Base-by-base conservation (phyloP, 169 alveolate genomes). In the Cryptosporidium baileyi region DNA sequence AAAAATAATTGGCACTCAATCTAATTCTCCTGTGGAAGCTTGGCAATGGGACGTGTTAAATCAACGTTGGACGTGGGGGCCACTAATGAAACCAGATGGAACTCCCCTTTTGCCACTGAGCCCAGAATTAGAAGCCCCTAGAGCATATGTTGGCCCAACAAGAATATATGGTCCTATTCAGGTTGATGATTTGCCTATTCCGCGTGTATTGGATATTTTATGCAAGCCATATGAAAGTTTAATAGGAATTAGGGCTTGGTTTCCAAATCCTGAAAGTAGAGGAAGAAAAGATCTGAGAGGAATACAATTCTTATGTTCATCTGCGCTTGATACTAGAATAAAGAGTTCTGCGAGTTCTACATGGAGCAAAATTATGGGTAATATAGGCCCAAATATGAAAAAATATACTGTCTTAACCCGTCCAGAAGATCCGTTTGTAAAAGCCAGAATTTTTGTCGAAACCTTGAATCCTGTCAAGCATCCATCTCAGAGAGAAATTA, bases 181-280 rank as follows among this genome's bases (percentile, higher is more conserved):
- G 32, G 59, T 74, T 0, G 85, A 74, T n/a, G 85, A 74, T 24
- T 54, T 74, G 34, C 85, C 85, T 32, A 74, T 51, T 19, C 85
- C 85, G 4, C 28, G 85, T 2, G 85, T 74, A 30, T 41, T 74
- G 8, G 85, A 74, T 57, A 74, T 74, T 32, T n/a, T 74, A 5
- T 74, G 85, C 32, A 74, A 28, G 11, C 85, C 85, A 15, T 74
- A 74, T 41, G 85, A 74, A 28, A 74, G 85, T 38, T 57, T 74
- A 40, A 74, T 74, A 38, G 85, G 85, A 30, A 74, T 74, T 41
- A 74, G 85, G 17, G 85, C 85, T 9, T 74, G 85, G 85, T 74
- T 74, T 41, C 85, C 85, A 22, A 74, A 74, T 34, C 85, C 85
- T 7, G 85, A 74, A 4, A 74, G 85, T 41, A 74, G 44, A 38